Conservation (phyloP, 768 basidiomycete genomes). For the Pholiota conissans region DNA sequence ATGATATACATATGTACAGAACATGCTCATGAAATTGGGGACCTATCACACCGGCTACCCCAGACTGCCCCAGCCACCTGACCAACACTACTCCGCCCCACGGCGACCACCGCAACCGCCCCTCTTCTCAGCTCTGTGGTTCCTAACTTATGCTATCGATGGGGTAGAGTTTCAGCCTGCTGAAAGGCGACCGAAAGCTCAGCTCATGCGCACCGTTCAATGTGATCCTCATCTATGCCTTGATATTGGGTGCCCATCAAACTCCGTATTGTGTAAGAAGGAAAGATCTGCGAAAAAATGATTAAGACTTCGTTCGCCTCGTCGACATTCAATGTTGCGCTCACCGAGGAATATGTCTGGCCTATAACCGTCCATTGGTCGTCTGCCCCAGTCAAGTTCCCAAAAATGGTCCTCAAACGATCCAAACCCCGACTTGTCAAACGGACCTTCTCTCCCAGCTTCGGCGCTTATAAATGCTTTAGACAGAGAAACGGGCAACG, state of each 20-base stretch:
- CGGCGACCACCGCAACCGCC: not conserved
- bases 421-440: slow-evolving; percentile 18
- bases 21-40: not conserved
- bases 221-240: slow-evolving; percentile 19
- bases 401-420: slow-evolving; percentile 17
- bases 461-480: not conserved
- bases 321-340: not conserved
- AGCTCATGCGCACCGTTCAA: slow-evolving; percentile 8
- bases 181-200: not conserved
- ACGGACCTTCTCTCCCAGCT: slow-evolving; percentile 12
- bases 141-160: not conserved
- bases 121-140: not conserved
- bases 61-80: not conserved
- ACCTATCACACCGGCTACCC: not conserved
- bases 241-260: slow-evolving; percentile 17
- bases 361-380: slow-evolving; percentile 17
- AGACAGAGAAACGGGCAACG: not conserved
- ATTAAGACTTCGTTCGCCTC: not conserved
- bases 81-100: not conserved
- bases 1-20: not conserved
- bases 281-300: slow-evolving; percentile 11
- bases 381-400: slow-evolving; percentile 15
- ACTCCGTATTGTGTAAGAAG: slow-evolving; percentile 20
- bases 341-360: slow-evolving; percentile 15
- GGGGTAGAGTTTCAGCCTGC: not conserved